Conservation (phyloP, 169 alveolate species). For the Sarcocystis neurona region DNA sequence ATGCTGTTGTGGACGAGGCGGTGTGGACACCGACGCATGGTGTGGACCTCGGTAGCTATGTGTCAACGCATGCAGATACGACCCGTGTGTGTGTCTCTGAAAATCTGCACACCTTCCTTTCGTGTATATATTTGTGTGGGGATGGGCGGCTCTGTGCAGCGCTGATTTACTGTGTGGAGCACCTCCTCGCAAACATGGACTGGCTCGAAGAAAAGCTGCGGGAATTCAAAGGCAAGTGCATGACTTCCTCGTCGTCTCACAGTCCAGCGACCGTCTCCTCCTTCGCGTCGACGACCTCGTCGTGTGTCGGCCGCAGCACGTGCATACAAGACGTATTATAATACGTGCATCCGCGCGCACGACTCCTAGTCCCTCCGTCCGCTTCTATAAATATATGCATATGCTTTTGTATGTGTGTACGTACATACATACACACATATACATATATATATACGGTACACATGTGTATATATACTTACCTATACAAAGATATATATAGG, state of each 20-base stretch:
- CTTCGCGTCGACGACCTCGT: background rate
- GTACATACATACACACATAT: too few relatives aligned
- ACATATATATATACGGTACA: too few relatives aligned
- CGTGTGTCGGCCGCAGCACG: background rate
- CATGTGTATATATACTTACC: too few relatives aligned
- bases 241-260: background rate
- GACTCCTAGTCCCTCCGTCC: too few relatives aligned
- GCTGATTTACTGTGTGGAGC: conserved; percentile 93
- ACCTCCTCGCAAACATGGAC: conserved; percentile 86
- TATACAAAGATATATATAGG: too few relatives aligned
- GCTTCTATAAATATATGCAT: too few relatives aligned
- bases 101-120: background rate
- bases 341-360: too few relatives aligned
- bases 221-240: conserved; percentile 59
- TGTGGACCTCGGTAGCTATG: too few relatives aligned
- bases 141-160: conserved; percentile 64
- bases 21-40: too few relatives aligned
- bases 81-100: background rate
- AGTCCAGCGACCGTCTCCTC: background rate
- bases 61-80: background rate
- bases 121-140: background rate
- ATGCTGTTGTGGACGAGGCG: too few relatives aligned
- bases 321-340: too few relatives aligned
- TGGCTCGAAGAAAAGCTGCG: conserved; percentile 81
- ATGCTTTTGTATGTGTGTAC: too few relatives aligned